A percentile compares a stretch with the other conserved stretches of the same genome.
These are phyloP conservation scores for Cryptosporidium ryanae DNA, from an alignment of 169 alveolate genomes.

Conservation along the genomic window DNA sequence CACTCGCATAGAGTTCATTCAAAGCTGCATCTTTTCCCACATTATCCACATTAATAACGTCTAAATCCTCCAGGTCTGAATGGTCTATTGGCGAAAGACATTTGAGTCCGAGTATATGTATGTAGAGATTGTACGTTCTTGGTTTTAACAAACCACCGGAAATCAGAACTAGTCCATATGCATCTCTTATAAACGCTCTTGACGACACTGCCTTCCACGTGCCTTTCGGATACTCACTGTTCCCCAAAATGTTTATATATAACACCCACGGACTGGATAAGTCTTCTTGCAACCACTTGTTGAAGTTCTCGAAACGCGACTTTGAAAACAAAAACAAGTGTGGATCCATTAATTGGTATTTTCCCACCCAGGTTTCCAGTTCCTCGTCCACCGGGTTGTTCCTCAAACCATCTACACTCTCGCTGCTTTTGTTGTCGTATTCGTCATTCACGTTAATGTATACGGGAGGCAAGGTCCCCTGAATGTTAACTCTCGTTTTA, in stretches of 20 bases:
- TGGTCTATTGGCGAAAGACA: constrained; percentile 29
- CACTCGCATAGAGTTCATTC: too few relatives aligned
- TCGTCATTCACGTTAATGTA: constrained; percentile 12
- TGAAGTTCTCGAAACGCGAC: constrained; percentile 11
- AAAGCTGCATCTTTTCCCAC: not conserved
- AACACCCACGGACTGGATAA: constrained; percentile 62
- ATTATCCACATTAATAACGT: constrained; percentile 41
- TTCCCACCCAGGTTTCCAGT: constrained; percentile 41
- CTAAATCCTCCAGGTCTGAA: constrained; percentile 58
- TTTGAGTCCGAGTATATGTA: constrained; percentile 35
- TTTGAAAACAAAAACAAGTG: constrained; percentile 40
- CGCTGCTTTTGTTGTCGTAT: not conserved
- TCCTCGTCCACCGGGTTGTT: not conserved
- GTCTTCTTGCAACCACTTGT: constrained; percentile 64
- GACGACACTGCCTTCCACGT: constrained; percentile 68
- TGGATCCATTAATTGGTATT: constrained; percentile 53
- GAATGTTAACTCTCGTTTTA: constrained; percentile 14
- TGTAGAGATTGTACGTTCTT: constrained; percentile 11
- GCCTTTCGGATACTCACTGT: constrained; percentile 50
- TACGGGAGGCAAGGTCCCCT: constrained; percentile 51
- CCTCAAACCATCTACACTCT: not conserved
- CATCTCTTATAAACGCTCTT: constrained; percentile 46
- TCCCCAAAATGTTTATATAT: constrained; percentile 42
- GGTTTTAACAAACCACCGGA: constrained; percentile 59
- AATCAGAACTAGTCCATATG: constrained; percentile 27